A percentile compares a stretch with the other conserved stretches of the same genome.
Conservation (phyloP, 2,329 filamentous ascomycete species). For the Penicillium griseofulvum region DNA sequence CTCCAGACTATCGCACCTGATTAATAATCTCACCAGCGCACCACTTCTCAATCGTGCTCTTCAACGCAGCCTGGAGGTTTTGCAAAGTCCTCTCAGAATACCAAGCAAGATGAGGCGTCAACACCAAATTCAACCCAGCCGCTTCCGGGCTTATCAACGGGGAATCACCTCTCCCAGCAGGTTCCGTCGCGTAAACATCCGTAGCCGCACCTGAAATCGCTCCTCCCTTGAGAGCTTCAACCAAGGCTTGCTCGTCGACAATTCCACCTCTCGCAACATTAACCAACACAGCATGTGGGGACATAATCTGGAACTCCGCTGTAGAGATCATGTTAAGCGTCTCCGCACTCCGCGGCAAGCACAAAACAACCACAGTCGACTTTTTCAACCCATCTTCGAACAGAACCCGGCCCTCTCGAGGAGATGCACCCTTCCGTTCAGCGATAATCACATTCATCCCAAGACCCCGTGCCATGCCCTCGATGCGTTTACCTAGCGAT, state of each 20-base stretch:
- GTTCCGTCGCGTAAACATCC: slow-evolving; percentile 48
- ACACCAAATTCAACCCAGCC: slow-evolving; percentile 47
- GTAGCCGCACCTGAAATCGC: slow-evolving; percentile 49
- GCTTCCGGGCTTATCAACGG: slow-evolving; percentile 40
- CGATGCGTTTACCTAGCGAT: slow-evolving; percentile 38
- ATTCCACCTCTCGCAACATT: slow-evolving; percentile 53
- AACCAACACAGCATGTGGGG: slow-evolving; percentile 43
- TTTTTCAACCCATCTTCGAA: slow-evolving; percentile 32
- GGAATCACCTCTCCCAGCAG: slow-evolving; percentile 43
- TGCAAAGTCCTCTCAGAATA: slow-evolving; percentile 48
- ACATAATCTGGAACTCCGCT: slow-evolving; percentile 44
- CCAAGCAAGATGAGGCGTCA: slow-evolving; percentile 56
- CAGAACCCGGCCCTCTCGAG: slow-evolving; percentile 13
- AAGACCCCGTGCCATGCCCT: slow-evolving; percentile 39
- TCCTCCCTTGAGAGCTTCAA: slow-evolving; percentile 43
- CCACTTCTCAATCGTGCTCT: slow-evolving; percentile 12
- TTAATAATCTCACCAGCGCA: slow-evolving; percentile 12
- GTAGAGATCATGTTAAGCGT: slow-evolving; percentile 34
- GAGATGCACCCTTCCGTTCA: slow-evolving; percentile 41
- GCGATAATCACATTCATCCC: slow-evolving; percentile 51
- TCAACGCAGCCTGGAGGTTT: slow-evolving; percentile 39
- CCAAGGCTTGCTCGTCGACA: slow-evolving; percentile 49
- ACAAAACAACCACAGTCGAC: slow-evolving; percentile 31
- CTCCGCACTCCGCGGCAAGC: slow-evolving; percentile 28
- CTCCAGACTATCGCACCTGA: neutral